A percentile compares a stretch with the other conserved stretches of the same genome.
Evolutionary conservation across 2,329 filamentous ascomycete species (phyloP).

Genomic region (Colletotrichum tanaceti): DNA sequence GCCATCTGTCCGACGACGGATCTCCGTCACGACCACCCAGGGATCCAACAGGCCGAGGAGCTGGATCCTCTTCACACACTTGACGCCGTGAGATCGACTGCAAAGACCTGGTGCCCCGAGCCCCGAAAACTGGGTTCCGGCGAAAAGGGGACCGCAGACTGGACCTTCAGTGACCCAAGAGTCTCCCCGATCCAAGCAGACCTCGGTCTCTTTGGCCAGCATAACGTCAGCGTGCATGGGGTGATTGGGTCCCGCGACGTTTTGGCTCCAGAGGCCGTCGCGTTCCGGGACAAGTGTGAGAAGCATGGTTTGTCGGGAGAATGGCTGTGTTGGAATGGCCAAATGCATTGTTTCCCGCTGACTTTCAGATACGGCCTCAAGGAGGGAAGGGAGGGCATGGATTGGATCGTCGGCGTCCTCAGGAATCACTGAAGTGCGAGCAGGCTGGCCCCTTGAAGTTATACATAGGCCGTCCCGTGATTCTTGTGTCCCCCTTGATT

Average conservation of each 20-base stretch:
- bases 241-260: slow-evolving; percentile 65
- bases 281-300: slow-evolving; percentile 59
- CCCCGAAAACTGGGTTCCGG: neutral
- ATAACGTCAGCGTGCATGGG: slow-evolving; percentile 61
- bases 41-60: slow-evolving; percentile 41
- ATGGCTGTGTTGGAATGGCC: slow-evolving; percentile 69
- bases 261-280: slow-evolving; percentile 62
- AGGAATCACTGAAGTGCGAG: neutral
- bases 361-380: slow-evolving; percentile 59
- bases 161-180: slow-evolving; percentile 52
- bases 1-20: slow-evolving; percentile 60
- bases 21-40: slow-evolving; percentile 42
- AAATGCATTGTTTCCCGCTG: slow-evolving; percentile 71
- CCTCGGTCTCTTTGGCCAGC: slow-evolving; percentile 45
- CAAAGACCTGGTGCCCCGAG: slow-evolving; percentile 43
- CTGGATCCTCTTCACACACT: slow-evolving; percentile 45
- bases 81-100: slow-evolving; percentile 43
- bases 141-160: slow-evolving; percentile 18
- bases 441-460: too few relatives aligned
- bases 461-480: too few relatives aligned
- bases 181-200: slow-evolving; percentile 62
- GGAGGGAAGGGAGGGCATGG: slow-evolving; percentile 58
- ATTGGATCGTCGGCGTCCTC: slow-evolving; percentile 56
- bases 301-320: slow-evolving; percentile 58
- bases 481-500: neutral